Conservation (phyloP, 352 stramenopile genomes). For the Phytophthora aleatoria region DNA sequence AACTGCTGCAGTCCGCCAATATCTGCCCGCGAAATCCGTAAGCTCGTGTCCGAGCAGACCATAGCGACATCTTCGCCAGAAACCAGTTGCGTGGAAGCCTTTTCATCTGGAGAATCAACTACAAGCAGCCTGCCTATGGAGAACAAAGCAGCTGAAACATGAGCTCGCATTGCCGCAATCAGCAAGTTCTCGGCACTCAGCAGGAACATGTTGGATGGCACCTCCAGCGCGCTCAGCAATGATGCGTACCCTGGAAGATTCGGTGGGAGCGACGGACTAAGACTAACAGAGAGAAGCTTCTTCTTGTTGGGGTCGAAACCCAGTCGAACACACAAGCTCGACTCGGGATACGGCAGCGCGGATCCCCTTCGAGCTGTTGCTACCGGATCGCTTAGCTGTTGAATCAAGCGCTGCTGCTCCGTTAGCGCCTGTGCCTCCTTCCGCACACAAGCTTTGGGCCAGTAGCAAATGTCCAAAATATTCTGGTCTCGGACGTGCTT, state of each 20-base stretch:
- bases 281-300: constrained; percentile 62
- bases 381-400: constrained; percentile 55
- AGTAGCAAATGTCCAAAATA: constrained; percentile 84
- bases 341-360: constrained; percentile 59
- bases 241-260: constrained; percentile 59
- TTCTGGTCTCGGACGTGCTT: constrained; percentile 82
- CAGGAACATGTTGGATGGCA: constrained; percentile 80
- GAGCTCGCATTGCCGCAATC: constrained; percentile 75
- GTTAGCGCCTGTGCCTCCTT: constrained; percentile 56
- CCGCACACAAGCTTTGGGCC: constrained; percentile 69
- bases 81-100: constrained; percentile 57
- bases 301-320: constrained; percentile 63
- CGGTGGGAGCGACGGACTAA: constrained; percentile 68
- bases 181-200: constrained; percentile 79
- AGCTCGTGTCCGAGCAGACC: constrained; percentile 58
- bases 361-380: constrained; percentile 22
- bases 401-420: constrained; percentile 67
- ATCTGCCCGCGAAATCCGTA: constrained; percentile 69
- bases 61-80: constrained; percentile 78
- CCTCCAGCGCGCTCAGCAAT: constrained; percentile 61
- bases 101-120: constrained; percentile 64
- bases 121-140: constrained; percentile 74
- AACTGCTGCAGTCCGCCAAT: constrained; percentile 81
- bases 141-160: constrained; percentile 75
- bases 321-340: constrained; percentile 72